phyloP scores from a whole-genome alignment of 2,329 filamentous ascomycete genomes.

The Fusarium marasasianum region DNA sequence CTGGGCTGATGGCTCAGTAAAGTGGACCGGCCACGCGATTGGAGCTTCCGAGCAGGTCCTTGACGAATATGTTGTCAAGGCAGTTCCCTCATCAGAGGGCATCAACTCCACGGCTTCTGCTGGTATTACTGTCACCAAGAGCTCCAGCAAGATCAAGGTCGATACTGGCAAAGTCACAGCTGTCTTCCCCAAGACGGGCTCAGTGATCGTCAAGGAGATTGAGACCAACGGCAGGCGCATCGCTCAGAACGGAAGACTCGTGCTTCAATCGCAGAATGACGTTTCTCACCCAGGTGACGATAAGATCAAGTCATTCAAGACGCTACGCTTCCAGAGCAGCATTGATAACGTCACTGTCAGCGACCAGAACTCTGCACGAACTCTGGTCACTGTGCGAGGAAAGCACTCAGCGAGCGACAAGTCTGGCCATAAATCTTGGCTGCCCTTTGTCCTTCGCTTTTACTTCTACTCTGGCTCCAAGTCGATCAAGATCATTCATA shows the following conservation, averaged over 20 bases:
- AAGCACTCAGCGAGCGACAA: constrained; percentile 48
- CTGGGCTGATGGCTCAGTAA: constrained; percentile 69
- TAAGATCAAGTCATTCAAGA: constrained; percentile 46
- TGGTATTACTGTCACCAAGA: constrained; percentile 27
- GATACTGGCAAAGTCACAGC: constrained; percentile 56
- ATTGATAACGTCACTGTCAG: constrained; percentile 62
- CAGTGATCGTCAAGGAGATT: constrained; percentile 51
- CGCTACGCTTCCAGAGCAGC: constrained; percentile 58
- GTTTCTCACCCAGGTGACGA: constrained; percentile 48
- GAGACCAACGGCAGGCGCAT: constrained; percentile 54
- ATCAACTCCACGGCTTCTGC: constrained; percentile 22
- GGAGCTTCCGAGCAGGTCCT: constrained; percentile 51
- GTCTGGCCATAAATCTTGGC: constrained; percentile 53
- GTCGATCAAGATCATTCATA: constrained; percentile 64
- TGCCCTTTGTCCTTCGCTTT: constrained; percentile 62
- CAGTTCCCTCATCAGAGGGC: constrained; percentile 3
- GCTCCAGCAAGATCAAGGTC: constrained; percentile 48
- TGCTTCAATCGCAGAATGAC: constrained; percentile 62
- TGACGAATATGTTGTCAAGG: constrained; percentile 53
- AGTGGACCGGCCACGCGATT: constrained; percentile 69
- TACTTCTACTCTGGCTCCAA: constrained; percentile 68
- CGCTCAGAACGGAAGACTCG: constrained; percentile 58
- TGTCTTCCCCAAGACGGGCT: constrained; percentile 55
- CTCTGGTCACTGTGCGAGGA: constrained; percentile 58
- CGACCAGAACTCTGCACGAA: constrained; percentile 46